Evolutionary conservation across 2,329 filamentous ascomycete genomes (phyloP), one percentile per base, ranked within the genome.

Genomic region (Fragosphaeria purpurea): DNA sequence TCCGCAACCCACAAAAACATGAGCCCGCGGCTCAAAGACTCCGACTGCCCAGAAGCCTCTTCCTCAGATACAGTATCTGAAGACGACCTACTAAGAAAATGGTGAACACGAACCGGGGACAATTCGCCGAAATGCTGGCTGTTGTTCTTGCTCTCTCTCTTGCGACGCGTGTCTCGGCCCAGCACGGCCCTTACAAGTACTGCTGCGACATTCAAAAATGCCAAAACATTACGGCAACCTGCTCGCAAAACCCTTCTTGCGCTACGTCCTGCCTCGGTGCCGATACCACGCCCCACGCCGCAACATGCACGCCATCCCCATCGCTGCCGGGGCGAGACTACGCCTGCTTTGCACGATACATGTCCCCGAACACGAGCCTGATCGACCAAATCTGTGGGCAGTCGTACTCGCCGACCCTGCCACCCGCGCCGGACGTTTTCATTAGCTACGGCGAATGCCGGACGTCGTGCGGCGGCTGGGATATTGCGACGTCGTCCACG

Each of bases 121-220:
- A 7, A 7, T 37, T 37, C 7, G 35, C 7, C 7, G 35, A 37
- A 11, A 11, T 37, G 35, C 2, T 11, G 7, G 35, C 34, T 12
- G 37, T 47, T 22, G n/a, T 37, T n/a, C 7, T 11, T 37, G 35
- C 34, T 12, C 45, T 47, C 37, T 34, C 38, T n/a, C 39, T 47
- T 9, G 46, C 39, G 13, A 30, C 32, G 12, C 37, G 33, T 13
- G 46, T 32, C 32, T 39, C 32, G 7, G 46, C 46, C 11, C 46
- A 47, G 39, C 7, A 42, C 13, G 46, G 46, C 46, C 39, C 39
- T 3, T 47, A 42, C 46, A 33, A 47, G 39, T 47, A 47, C 46
- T 47, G 46, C 46, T 47, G 46, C 38, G 39, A 39, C 46, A 47
- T 47, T n/a, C 46, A 47, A n/a, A 47, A 47, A 41, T 47, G 46